Evolutionary conservation across 345 rosid species (phyloP).

Genomic region (Populus euphratica): DNA sequence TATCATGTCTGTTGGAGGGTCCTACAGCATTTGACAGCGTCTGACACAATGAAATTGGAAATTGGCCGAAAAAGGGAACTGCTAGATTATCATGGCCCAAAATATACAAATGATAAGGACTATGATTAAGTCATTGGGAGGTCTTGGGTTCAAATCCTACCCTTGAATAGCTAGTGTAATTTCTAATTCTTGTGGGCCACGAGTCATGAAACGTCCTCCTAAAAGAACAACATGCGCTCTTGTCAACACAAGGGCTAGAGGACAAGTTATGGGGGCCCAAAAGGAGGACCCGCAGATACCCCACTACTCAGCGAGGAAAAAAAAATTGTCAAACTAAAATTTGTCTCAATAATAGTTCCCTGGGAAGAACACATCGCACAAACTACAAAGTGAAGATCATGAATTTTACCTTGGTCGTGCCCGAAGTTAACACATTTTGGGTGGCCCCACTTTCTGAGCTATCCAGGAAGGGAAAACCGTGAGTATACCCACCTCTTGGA

Average conservation of each 20-base stretch:
- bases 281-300: too few relatives aligned
- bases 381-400: not conserved
- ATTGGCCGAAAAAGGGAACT: not conserved
- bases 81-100: too few relatives aligned
- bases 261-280: too few relatives aligned
- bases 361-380: not conserved
- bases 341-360: not conserved
- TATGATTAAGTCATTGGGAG: not conserved
- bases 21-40: not conserved
- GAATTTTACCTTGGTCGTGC: constrained; percentile 49
- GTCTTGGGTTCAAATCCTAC: not conserved
- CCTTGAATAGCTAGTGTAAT: too few relatives aligned
- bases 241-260: too few relatives aligned
- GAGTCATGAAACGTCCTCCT: too few relatives aligned
- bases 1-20: not conserved
- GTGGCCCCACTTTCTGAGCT: constrained; percentile 98
- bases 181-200: too few relatives aligned
- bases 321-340: too few relatives aligned
- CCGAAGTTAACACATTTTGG: constrained; percentile 62
- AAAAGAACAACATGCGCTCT: too few relatives aligned
- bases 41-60: not conserved
- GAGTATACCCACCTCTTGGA: constrained; percentile 82
- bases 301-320: too few relatives aligned
- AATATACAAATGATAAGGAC: not conserved
- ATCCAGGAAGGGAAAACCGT: constrained; percentile 84